phyloP scores from a whole-genome alignment of 2,329 filamentous ascomycete genomes.

The Penicillium sumatraense region DNA sequence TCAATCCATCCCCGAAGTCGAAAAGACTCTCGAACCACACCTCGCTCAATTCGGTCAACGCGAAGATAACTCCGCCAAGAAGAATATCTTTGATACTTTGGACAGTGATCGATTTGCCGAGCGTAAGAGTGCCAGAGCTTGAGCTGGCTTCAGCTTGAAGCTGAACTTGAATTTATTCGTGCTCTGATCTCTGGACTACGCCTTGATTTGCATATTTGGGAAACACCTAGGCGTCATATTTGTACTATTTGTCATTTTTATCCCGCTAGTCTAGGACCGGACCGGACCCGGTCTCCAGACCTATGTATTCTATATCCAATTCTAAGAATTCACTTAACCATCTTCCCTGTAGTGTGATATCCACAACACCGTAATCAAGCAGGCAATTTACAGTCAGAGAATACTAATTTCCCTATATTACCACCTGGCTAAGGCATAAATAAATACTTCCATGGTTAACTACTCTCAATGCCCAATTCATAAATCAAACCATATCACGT shows the following conservation, averaged over 20 bases:
- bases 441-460: too few species aligned
- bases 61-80: constrained; percentile 32
- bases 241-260: constrained; percentile 16
- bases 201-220: constrained; percentile 14
- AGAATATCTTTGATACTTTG: constrained; percentile 40
- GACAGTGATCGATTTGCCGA: constrained; percentile 43
- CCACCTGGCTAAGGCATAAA: too few species aligned
- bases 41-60: constrained; percentile 48
- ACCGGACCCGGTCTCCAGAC: too few species aligned
- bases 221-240: constrained; percentile 19
- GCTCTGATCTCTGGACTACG: constrained; percentile 6
- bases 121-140: constrained; percentile 32
- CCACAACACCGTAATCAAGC: too few species aligned
- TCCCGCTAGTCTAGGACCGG: background rate
- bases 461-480: too few species aligned
- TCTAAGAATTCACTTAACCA: too few species aligned
- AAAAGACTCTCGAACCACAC: constrained; percentile 46
- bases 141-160: background rate
- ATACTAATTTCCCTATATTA: too few species aligned
- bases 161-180: background rate
- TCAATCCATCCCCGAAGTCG: constrained; percentile 38
- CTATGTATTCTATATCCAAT: constrained; percentile 30
- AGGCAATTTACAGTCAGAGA: too few species aligned
- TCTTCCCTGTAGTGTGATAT: too few species aligned
- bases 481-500: too few species aligned